Base-by-base conservation (phyloP, 495 filamentous ascomycete genomes). In the Stereocaulon alpinum region DNA sequence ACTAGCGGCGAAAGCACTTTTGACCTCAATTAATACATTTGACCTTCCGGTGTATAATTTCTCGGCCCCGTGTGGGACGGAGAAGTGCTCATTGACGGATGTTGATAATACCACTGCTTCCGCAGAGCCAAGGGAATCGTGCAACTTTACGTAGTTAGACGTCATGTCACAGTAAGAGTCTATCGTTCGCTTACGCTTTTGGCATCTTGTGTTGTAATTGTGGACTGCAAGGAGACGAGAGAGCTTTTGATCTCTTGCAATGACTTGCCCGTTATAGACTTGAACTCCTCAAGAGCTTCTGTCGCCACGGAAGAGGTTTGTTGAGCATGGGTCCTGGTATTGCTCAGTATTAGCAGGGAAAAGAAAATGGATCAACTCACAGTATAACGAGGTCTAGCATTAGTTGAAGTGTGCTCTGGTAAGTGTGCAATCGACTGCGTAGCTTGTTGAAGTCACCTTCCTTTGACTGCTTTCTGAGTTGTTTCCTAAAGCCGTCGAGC, bases 341-440 rank as follows among this genome's bases (percentile, higher is more conserved):
- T 6, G 7, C 12, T 43, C 14, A 55, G 52, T n/a, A 15, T n/a
- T 40, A 11, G 37, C 20, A 55, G n/a, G 12, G 40, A n/a, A 27
- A n/a, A 15, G 20, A 11, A 43, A 14, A 27, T 48, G 11, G 34
- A 4, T 44, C 11, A 12, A 11, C 61, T 56, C 14, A 67, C 61
- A 59, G 17, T 22, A 32, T 61, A 41, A 67, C 63, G 53, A 57
- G 49, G 50, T 40, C 61, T 20, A 69, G 55, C 40, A 64, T 49
- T 14, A 69, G 55, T 41, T 66, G 64, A 42, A 69, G 61, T n/a
- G 55, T 61, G 40, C 59, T 59, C 14, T 69, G 63, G 32, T 55
- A 63, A 9, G 40, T 62, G n/a, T 64, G 52, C 12, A 69, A 49
- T 50, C 60, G 62, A 48, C 57, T 40, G 30, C 58, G 59, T 30